These are phyloP conservation scores for Apophysomyces trapeziformis DNA, from an alignment of 371 early-diverging fungal genomes.

Conservation along the genomic window DNA sequence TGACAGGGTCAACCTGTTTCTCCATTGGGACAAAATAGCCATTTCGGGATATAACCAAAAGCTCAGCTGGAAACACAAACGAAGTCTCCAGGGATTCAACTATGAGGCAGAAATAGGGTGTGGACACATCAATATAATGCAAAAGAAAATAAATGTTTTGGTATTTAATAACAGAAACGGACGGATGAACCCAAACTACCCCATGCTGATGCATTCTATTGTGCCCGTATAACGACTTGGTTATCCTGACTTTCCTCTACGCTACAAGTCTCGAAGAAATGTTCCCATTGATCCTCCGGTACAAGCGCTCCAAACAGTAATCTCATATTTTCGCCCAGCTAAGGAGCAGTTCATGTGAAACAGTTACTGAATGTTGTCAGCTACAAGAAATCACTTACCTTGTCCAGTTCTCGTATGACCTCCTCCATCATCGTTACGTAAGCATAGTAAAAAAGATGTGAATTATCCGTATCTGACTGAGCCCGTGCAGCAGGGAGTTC, in stretches of 20 bases:
- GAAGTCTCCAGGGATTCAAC: no score
- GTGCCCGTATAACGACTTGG: neutral
- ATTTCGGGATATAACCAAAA: neutral
- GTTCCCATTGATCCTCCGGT: slow-evolving; percentile 48
- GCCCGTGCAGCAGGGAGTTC: slow-evolving; percentile 56
- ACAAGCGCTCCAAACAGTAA: slow-evolving; percentile 49
- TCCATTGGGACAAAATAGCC: neutral
- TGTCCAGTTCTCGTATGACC: slow-evolving; percentile 79
- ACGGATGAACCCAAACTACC: no score
- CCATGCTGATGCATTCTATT: no score
- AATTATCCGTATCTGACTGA: slow-evolving; percentile 57
- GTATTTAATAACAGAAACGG: no score
- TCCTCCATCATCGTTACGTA: slow-evolving; percentile 82
- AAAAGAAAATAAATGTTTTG: no score
- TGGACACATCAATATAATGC: no score
- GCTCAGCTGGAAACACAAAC: no score
- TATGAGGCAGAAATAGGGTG: no score
- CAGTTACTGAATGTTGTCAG: neutral
- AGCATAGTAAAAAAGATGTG: slow-evolving; percentile 81
- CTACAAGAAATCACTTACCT: slow-evolving; percentile 27
- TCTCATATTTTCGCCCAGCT: slow-evolving; percentile 51
- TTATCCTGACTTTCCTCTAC: neutral
- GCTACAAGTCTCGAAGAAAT: slow-evolving; percentile 32
- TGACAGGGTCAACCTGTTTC: neutral
- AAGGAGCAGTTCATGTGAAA: neutral